A percentile compares a stretch with the other conserved stretches of the same genome.
phyloP scores from a whole-genome alignment of 805 yeast species.

The Zygotorulaspora florentina region DNA sequence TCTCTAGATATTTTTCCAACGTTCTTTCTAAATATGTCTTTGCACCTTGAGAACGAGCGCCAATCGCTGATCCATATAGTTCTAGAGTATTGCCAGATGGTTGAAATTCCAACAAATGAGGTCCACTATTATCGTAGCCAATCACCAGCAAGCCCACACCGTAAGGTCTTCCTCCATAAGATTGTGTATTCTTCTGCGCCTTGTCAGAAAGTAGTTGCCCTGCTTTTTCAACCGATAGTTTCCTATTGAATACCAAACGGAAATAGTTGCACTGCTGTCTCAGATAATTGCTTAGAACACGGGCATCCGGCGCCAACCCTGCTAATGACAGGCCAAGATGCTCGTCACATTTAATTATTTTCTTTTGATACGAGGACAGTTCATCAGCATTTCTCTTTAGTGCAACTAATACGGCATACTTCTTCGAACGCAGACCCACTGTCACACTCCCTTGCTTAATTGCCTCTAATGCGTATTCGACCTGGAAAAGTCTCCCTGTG shows the following conservation, averaged over 20 bases:
- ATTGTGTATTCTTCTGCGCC: slow-evolving; percentile 95
- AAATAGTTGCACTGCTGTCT: slow-evolving; percentile 90
- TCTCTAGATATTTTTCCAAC: slow-evolving; percentile 59
- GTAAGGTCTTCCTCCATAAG: slow-evolving; percentile 94
- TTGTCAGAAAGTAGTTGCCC: slow-evolving; percentile 87
- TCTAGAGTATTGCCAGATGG: slow-evolving; percentile 94
- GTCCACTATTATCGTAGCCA: slow-evolving; percentile 91
- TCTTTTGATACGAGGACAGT: slow-evolving; percentile 93
- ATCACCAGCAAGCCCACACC: slow-evolving; percentile 92
- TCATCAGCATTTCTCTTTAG: slow-evolving; percentile 96
- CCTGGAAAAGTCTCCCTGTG: slow-evolving; percentile 96
- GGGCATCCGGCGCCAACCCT: slow-evolving; percentile 97
- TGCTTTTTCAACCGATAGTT: slow-evolving; percentile 77
- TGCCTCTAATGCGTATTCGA: slow-evolving; percentile 95
- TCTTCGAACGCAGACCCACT: slow-evolving; percentile 83
- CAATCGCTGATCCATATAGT: slow-evolving; percentile 90
- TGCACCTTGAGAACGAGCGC: slow-evolving; percentile 98
- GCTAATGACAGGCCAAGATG: slow-evolving; percentile 95
- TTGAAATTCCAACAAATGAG: slow-evolving; percentile 90
- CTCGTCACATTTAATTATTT: slow-evolving; percentile 83
- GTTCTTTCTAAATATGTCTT: slow-evolving; percentile 91
- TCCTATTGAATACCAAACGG: slow-evolving; percentile 78
- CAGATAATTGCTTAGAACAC: slow-evolving; percentile 83
- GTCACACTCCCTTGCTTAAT: slow-evolving; percentile 98
- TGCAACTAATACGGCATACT: slow-evolving; percentile 88